Conservation (phyloP, 106 monocot genomes). For the Allium sativum region DNA sequence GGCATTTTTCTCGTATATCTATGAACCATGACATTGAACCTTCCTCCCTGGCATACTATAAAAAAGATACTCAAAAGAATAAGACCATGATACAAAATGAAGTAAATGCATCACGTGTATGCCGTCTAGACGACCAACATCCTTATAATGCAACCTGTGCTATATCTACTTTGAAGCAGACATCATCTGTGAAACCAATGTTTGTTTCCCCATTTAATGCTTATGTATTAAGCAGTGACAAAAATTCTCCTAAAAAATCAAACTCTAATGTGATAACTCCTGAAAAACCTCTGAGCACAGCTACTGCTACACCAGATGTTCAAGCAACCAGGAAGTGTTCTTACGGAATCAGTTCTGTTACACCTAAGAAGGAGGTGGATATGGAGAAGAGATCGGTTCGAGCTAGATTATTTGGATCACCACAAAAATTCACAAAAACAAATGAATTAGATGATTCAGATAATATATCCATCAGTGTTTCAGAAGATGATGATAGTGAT, state of each 20-base stretch:
- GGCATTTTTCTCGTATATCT: constrained; percentile 29
- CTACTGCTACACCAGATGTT: constrained; percentile 63
- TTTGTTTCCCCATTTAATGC: constrained; percentile 6
- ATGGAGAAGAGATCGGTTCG: constrained; percentile 29
- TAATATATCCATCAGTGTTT: constrained; percentile 3
- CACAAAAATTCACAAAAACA: constrained; percentile 23
- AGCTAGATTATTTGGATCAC: constrained; percentile 38
- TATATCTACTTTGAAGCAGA: constrained; percentile 10
- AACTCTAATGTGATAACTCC: constrained; percentile 33
- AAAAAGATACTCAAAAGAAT: constrained; percentile 3
- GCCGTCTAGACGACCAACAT: background rate
- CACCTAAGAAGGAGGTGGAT: constrained; percentile 16
- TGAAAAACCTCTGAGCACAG: constrained; percentile 29
- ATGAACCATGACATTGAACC: constrained; percentile 10
- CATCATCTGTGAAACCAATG: constrained; percentile 12
- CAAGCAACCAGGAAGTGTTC: constrained; percentile 36
- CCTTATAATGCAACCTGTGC: background rate
- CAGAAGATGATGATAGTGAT: constrained; percentile 16
- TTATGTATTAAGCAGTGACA: background rate
- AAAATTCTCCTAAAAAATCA: constrained; percentile 5
- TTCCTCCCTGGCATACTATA: constrained; percentile 16
- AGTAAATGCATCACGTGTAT: too few species aligned
- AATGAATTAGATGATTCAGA: constrained; percentile 16
- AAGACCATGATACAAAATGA: background rate
- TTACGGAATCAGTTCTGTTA: constrained; percentile 5